Percentiles rank a stretch among this genome's conserved stretches.
These are phyloP conservation scores for Solanum gandarillasii DNA, from an alignment of 257 asterid species.

Conservation along the genomic window DNA sequence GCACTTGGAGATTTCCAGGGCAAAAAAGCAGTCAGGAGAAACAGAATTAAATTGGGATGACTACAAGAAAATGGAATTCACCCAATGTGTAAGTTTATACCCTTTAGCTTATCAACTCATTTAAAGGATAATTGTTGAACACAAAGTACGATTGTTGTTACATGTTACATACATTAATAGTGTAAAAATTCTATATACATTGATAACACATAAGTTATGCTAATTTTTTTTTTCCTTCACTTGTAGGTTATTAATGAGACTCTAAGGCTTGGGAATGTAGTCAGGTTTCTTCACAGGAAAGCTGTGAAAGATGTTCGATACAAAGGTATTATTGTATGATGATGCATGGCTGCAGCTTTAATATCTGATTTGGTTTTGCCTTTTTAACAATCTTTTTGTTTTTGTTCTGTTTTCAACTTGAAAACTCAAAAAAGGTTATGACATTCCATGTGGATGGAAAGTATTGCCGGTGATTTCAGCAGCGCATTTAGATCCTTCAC, in stretches of 20 bases:
- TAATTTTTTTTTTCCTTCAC: neutral
- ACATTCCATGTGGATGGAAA: constrained; percentile 99
- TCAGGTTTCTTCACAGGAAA: constrained; percentile 85
- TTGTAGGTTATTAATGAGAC: constrained; percentile 72
- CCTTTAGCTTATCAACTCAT: neutral
- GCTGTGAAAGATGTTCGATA: constrained; percentile 77
- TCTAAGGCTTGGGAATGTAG: constrained; percentile 82
- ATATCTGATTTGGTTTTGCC: neutral
- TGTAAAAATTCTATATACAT: neutral
- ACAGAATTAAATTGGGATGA: constrained; percentile 73
- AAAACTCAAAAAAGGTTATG: constrained; percentile 47
- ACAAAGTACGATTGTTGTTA: neutral
- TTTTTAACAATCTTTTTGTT: neutral
- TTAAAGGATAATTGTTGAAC: neutral
- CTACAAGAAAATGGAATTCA: constrained; percentile 86
- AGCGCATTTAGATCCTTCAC: constrained; percentile 87
- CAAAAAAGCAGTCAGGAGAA: constrained; percentile 31
- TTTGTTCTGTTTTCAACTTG: neutral
- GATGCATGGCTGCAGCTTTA: neutral
- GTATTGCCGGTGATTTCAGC: constrained; percentile 93
- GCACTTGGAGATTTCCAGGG: constrained; percentile 38
- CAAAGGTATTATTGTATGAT: constrained; percentile 31
- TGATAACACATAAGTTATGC: neutral
- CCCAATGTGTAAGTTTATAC: constrained; percentile 65
- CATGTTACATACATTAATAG: neutral